Evolutionary conservation across 2,329 filamentous ascomycete species (phyloP).

Genomic region (Huntiella moniliformis): DNA sequence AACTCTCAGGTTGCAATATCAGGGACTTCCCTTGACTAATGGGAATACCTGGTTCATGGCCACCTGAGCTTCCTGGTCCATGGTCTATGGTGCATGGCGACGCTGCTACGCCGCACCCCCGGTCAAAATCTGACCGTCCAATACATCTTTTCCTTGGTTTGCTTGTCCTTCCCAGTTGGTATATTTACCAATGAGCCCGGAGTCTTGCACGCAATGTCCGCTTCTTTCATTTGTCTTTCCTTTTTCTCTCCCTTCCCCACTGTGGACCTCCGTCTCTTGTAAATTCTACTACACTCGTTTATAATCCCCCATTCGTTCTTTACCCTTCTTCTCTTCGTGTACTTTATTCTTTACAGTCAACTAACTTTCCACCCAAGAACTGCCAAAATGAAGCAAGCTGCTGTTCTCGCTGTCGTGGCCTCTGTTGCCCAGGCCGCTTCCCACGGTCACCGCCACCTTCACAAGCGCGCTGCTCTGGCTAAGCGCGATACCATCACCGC

Average conservation of each 20-base stretch:
- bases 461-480: slow-evolving; percentile 8
- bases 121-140: too few relatives aligned
- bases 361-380: background rate
- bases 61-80: too few relatives aligned
- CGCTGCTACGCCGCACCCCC: too few relatives aligned
- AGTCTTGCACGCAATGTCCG: background rate
- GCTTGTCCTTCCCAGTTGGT: too few relatives aligned
- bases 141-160: too few relatives aligned
- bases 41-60: too few relatives aligned
- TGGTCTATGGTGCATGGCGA: too few relatives aligned
- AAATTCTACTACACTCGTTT: background rate
- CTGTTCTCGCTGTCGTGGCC: slow-evolving; percentile 10
- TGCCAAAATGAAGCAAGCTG: slow-evolving; percentile 10
- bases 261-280: background rate
- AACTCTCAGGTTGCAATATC: too few relatives aligned
- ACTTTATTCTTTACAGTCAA: slow-evolving; percentile 1
- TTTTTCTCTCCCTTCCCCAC: background rate
- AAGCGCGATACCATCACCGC: slow-evolving; percentile 34
- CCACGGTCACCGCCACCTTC: slow-evolving; percentile 10
- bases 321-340: background rate
- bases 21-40: too few relatives aligned
- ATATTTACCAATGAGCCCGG: too few relatives aligned
- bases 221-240: background rate
- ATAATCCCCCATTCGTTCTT: slow-evolving; percentile 2
- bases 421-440: slow-evolving; percentile 10